Conservation (phyloP, 306 rosid genomes). For the Medicago arabica region DNA sequence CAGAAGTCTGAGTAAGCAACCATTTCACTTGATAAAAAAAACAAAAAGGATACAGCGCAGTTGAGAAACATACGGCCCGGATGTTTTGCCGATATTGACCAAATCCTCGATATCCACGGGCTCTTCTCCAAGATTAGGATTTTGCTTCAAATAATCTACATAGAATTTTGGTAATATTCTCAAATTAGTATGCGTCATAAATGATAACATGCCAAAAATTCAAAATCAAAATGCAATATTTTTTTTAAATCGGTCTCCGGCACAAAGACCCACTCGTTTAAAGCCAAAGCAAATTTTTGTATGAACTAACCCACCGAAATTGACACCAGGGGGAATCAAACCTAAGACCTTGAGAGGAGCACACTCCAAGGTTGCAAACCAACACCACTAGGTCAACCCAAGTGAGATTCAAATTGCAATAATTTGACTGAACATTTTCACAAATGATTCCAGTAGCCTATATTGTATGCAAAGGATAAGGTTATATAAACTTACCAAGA, state of each 20-base stretch:
- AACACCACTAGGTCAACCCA: too few species aligned
- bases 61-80: slow-evolving; percentile 81
- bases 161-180: slow-evolving; percentile 38
- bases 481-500: slow-evolving; percentile 54
- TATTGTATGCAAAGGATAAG: slow-evolving; percentile 6
- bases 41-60: slow-evolving; percentile 24
- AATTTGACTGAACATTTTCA: slow-evolving; percentile 37
- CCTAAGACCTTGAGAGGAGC: too few species aligned
- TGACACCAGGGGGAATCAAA: too few species aligned
- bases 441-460: slow-evolving; percentile 22
- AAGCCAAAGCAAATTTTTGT: too few species aligned
- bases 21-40: slow-evolving; percentile 25
- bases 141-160: slow-evolving; percentile 70
- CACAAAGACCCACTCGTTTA: too few species aligned
- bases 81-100: slow-evolving; percentile 79
- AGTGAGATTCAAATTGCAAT: neutral
- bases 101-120: slow-evolving; percentile 93
- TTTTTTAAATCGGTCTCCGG: too few species aligned
- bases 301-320: too few species aligned
- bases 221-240: slow-evolving; percentile 20
- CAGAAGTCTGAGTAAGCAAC: slow-evolving; percentile 40
- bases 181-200: slow-evolving; percentile 39
- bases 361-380: too few species aligned
- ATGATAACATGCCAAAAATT: slow-evolving; percentile 34
- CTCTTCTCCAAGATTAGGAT: slow-evolving; percentile 91